Conservation (phyloP, 495 filamentous ascomycete genomes). For the Cercophora sp. region DNA sequence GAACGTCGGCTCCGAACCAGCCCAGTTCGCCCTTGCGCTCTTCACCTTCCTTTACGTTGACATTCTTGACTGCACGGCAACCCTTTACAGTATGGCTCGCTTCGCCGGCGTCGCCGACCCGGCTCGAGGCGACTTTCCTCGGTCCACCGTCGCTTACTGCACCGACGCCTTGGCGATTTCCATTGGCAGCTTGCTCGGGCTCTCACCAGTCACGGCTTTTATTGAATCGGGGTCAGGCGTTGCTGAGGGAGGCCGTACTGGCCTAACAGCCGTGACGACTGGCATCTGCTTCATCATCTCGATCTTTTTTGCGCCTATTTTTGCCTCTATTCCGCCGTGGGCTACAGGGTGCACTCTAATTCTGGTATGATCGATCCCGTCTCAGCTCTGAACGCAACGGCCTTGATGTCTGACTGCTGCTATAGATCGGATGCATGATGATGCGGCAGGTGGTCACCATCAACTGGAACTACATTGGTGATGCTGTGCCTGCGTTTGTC, state of each 20-base stretch:
- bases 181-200: conserved; percentile 68
- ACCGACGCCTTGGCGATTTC: conserved; percentile 67
- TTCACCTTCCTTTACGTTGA: conserved; percentile 82
- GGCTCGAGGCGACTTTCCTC: conserved; percentile 56
- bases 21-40: conserved; percentile 65
- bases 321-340: conserved; percentile 75
- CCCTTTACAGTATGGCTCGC: conserved; percentile 71
- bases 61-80: conserved; percentile 59
- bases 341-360: conserved; percentile 72
- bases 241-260: conserved; percentile 71
- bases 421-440: conserved; percentile 49
- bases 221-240: conserved; percentile 77
- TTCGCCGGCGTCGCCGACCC: conserved; percentile 63
- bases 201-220: conserved; percentile 72
- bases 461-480: conserved; percentile 52
- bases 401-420: not conserved
- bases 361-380: conserved; percentile 54
- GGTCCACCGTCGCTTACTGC: conserved; percentile 59
- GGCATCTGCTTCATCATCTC: conserved; percentile 71
- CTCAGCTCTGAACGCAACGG: not conserved
- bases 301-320: conserved; percentile 75
- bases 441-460: conserved; percentile 46
- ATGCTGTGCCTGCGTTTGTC: conserved; percentile 72
- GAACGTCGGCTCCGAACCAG: conserved; percentile 18
- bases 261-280: conserved; percentile 66